Conservation (phyloP, 495 filamentous ascomycete genomes). For the Penicillium canariense region DNA sequence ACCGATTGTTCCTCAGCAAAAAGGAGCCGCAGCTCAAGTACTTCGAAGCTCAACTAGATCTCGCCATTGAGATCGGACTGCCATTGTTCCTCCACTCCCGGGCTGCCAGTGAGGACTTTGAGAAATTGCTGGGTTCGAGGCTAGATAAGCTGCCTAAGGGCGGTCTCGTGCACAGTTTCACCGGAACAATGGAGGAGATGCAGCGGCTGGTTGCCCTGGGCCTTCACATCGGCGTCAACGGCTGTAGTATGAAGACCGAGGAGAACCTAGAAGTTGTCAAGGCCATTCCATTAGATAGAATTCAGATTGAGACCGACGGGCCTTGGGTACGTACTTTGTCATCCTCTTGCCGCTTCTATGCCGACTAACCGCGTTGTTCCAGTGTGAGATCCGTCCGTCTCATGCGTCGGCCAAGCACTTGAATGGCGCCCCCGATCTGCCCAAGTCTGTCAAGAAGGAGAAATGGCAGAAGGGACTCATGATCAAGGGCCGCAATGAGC, state of each 20-base stretch:
- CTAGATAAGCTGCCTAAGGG: slow-evolving; percentile 60
- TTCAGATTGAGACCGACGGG: slow-evolving; percentile 94
- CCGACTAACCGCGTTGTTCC: not conserved
- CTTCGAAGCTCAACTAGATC: slow-evolving; percentile 74
- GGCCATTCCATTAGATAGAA: slow-evolving; percentile 64
- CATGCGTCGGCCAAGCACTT: slow-evolving; percentile 53
- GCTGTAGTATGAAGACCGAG: slow-evolving; percentile 87
- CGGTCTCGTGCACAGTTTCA: slow-evolving; percentile 89
- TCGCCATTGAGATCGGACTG: slow-evolving; percentile 74
- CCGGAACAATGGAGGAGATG: slow-evolving; percentile 83
- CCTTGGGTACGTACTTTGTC: slow-evolving; percentile 61
- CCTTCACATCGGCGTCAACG: slow-evolving; percentile 83
- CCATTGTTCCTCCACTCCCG: slow-evolving; percentile 90
- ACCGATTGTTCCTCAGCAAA: slow-evolving; percentile 74
- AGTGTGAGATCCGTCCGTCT: slow-evolving; percentile 56
- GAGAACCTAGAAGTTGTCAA: slow-evolving; percentile 82
- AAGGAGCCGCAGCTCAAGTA: slow-evolving; percentile 79
- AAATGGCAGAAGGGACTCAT: slow-evolving; percentile 79
- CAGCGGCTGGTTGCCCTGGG: slow-evolving; percentile 67
- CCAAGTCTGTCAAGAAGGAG: slow-evolving; percentile 83
- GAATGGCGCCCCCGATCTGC: slow-evolving; percentile 41
- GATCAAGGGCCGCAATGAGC: slow-evolving; percentile 92
- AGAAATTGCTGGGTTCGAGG: slow-evolving; percentile 53
- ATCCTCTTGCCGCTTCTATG: not conserved
- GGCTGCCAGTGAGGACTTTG: slow-evolving; percentile 80